A percentile compares a stretch with the other conserved stretches of the same genome.
These are phyloP conservation scores for Schoenoplectus tabernaemontani DNA, from an alignment of 202 grass and related monocot genomes.

Conservation along the genomic window DNA sequence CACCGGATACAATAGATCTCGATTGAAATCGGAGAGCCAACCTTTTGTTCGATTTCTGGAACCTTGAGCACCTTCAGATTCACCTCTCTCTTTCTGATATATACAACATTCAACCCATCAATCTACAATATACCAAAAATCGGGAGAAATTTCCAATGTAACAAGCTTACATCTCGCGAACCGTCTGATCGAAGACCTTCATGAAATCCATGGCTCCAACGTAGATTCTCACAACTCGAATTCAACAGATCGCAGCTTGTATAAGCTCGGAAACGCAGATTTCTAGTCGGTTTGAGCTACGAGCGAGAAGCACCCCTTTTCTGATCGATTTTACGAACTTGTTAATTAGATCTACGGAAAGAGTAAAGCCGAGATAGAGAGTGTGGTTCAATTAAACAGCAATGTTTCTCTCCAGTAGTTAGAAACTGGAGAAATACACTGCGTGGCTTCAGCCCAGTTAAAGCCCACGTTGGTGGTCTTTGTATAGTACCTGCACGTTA, in stretches of 20 bases:
- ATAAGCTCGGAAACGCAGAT: not conserved
- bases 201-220: conserved; percentile 75
- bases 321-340: not conserved
- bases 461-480: too few species aligned
- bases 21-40: conserved; percentile 40
- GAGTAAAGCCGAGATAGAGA: conserved; percentile 8
- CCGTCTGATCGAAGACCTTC: conserved; percentile 97
- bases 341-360: not conserved
- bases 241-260: not conserved
- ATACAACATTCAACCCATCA: not conserved
- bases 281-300: not conserved
- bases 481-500: too few species aligned
- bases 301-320: not conserved
- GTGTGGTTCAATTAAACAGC: not conserved
- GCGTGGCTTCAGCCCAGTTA: too few species aligned
- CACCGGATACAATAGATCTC: not conserved
- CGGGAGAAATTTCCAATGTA: not conserved
- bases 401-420: too few species aligned
- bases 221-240: conserved; percentile 3
- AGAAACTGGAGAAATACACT: too few species aligned
- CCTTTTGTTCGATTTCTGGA: conserved; percentile 99
- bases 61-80: conserved; percentile 99
- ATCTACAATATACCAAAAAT: not conserved
- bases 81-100: conserved; percentile 90
- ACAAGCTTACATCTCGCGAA: conserved; percentile 83